phyloP scores from a whole-genome alignment of 2,329 filamentous ascomycete genomes.

The Cytospora leucostoma region DNA sequence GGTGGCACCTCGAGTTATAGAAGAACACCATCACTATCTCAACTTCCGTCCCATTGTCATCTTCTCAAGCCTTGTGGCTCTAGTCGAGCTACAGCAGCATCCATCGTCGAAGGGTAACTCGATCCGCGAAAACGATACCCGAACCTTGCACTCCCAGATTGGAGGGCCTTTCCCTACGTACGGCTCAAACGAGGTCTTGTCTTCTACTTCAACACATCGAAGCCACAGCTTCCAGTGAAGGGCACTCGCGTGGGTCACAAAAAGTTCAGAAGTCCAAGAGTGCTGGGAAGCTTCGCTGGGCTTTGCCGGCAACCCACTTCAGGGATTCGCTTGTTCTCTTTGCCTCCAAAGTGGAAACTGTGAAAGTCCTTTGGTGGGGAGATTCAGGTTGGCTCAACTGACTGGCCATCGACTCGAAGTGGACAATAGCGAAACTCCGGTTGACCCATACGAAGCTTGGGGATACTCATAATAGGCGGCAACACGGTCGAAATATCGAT shows the following conservation, averaged over 20 bases:
- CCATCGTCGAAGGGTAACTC: not conserved
- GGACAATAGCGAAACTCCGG: conserved; percentile 18
- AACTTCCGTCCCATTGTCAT: conserved; percentile 4
- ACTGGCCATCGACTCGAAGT: conserved; percentile 24
- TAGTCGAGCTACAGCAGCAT: conserved; percentile 16
- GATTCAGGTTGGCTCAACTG: conserved; percentile 5
- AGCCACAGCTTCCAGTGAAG: not conserved
- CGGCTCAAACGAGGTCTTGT: not conserved
- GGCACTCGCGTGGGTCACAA: not conserved
- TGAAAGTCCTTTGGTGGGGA: conserved; percentile 9
- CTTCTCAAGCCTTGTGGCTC: conserved; percentile 8
- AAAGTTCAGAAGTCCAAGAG: not conserved
- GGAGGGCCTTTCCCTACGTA: conserved; percentile 6
- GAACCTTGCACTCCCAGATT: not conserved
- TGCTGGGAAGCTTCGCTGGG: not conserved
- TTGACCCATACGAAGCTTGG: not conserved
- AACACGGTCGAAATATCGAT: conserved; percentile 2
- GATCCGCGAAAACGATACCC: conserved; percentile 5
- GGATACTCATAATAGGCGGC: not conserved
- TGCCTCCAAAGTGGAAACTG: conserved; percentile 12
- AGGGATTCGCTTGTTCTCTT: conserved; percentile 1
- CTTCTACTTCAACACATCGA: not conserved
- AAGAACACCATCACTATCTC: conserved; percentile 5
- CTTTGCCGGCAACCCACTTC: conserved; percentile 3
- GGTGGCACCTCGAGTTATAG: not conserved